Conservation (phyloP, 2,329 filamentous ascomycete species). For the Aspergillus sergii region DNA sequence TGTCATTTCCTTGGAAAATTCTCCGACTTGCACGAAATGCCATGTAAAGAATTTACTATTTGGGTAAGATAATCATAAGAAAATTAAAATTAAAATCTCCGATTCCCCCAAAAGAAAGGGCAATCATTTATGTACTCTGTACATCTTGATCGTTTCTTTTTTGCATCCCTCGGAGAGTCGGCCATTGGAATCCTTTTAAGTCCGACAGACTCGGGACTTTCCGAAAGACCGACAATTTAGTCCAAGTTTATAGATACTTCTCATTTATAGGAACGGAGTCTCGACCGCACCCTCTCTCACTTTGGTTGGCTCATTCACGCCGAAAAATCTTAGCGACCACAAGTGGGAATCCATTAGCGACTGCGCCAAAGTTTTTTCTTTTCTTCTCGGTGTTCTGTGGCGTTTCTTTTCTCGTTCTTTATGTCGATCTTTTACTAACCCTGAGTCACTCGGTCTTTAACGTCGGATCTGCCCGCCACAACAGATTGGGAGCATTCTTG, state of each 20-base stretch:
- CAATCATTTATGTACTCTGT: background rate
- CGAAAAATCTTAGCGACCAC: background rate
- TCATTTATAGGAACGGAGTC: background rate
- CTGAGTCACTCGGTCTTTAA: background rate
- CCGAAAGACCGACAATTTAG: background rate
- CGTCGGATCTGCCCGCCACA: constrained; percentile 10
- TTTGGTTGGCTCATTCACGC: background rate
- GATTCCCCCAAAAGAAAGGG: background rate
- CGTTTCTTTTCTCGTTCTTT: background rate
- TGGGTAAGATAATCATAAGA: background rate
- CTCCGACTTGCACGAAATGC: background rate
- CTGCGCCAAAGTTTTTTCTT: background rate
- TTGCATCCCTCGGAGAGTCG: background rate
- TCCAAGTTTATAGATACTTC: background rate
- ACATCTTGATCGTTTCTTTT: background rate
- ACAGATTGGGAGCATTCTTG: background rate
- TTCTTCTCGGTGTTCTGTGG: background rate
- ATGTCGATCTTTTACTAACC: background rate
- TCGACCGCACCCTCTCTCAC: background rate
- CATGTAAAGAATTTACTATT: background rate
- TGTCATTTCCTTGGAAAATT: background rate
- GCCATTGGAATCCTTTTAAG: background rate
- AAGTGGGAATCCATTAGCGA: background rate
- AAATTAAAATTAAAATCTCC: background rate
- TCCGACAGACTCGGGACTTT: background rate